Percentiles rank a stretch among this genome's conserved stretches.
Evolutionary conservation across 1,284 basidiomycete species (phyloP).

Genomic region (Malassezia pachydermatis): DNA sequence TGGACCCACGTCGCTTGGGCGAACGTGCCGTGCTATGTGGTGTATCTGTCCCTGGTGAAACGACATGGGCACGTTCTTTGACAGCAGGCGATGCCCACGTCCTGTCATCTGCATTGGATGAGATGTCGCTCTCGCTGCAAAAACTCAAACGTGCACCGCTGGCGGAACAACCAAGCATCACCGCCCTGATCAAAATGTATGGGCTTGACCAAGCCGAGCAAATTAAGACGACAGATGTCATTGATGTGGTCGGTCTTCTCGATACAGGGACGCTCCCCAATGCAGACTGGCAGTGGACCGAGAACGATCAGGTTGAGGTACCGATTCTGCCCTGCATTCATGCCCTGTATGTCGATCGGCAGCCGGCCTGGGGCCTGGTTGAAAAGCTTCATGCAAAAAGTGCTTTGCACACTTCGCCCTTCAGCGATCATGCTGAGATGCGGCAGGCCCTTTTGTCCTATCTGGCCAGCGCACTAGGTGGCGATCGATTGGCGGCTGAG

Average conservation of each 20-base stretch:
- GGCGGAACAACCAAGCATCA: conserved; percentile 4
- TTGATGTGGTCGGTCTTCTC: conserved; percentile 40
- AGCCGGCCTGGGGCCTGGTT: not conserved
- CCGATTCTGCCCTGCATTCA: conserved; percentile 27
- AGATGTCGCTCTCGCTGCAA: not conserved
- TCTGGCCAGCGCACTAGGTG: conserved; percentile 22
- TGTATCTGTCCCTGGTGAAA: conserved; percentile 8
- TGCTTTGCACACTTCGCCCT: not conserved
- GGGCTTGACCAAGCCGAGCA: conserved; percentile 33
- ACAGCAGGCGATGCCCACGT: not conserved
- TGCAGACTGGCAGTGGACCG: conserved; percentile 25
- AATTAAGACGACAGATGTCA: conserved; percentile 34
- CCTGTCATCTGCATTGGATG: not conserved
- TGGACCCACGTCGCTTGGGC: not conserved
- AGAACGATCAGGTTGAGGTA: not conserved
- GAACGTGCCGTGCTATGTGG: conserved; percentile 12
- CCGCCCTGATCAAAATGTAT: conserved; percentile 21
- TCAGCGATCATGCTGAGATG: conserved; percentile 1
- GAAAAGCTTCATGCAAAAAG: not conserved
- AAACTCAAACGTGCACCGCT: conserved; percentile 3
- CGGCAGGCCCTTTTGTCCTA: conserved; percentile 23
- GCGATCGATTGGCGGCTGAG: conserved; percentile 56
- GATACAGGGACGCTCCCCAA: conserved; percentile 22
- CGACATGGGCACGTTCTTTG: conserved; percentile 4
- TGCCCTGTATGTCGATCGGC: conserved; percentile 21